Conservation (phyloP, 768 basidiomycete species). For the Dioszegia hungarica region DNA sequence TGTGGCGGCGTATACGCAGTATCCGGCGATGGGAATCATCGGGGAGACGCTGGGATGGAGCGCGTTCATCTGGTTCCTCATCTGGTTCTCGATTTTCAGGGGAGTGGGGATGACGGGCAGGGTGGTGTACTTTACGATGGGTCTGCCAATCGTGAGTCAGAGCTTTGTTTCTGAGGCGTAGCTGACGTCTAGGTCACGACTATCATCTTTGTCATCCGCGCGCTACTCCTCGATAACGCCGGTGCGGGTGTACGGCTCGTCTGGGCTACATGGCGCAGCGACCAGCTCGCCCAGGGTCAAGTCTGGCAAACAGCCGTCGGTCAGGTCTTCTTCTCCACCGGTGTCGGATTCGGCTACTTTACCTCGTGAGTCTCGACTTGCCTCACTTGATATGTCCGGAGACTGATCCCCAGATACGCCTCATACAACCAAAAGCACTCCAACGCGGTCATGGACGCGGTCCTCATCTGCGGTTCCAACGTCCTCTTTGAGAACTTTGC, state of each 20-base stretch:
- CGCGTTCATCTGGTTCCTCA: slow-evolving; percentile 17
- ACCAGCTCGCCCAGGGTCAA: neutral
- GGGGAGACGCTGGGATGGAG: slow-evolving; percentile 18
- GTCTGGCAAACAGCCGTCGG: slow-evolving; percentile 15
- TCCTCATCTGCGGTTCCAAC: slow-evolving; percentile 13
- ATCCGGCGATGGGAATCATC: slow-evolving; percentile 5
- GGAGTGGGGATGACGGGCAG: slow-evolving; percentile 18
- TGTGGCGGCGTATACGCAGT: neutral
- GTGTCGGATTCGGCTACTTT: slow-evolving; percentile 19
- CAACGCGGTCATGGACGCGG: slow-evolving; percentile 19
- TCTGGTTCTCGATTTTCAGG: slow-evolving; percentile 16
- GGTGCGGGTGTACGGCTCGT: slow-evolving; percentile 10
- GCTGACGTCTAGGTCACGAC: neutral
- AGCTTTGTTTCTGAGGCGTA: no score
- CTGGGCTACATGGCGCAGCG: slow-evolving; percentile 12
- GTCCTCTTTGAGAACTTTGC: slow-evolving; percentile 18
- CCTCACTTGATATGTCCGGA: no score
- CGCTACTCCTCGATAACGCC: slow-evolving; percentile 16
- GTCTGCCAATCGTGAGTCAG: slow-evolving; percentile 15
- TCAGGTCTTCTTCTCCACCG: slow-evolving; percentile 19
- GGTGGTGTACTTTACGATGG: slow-evolving; percentile 22
- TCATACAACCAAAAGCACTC: slow-evolving; percentile 16
- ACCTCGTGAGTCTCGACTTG: no score
- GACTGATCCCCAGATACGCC: slow-evolving; percentile 5
- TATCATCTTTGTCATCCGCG: slow-evolving; percentile 14